Evolutionary conservation across 1,284 basidiomycete species (phyloP), one percentile per base, ranked within the genome.

Genomic region (Meira miltonrushii): DNA sequence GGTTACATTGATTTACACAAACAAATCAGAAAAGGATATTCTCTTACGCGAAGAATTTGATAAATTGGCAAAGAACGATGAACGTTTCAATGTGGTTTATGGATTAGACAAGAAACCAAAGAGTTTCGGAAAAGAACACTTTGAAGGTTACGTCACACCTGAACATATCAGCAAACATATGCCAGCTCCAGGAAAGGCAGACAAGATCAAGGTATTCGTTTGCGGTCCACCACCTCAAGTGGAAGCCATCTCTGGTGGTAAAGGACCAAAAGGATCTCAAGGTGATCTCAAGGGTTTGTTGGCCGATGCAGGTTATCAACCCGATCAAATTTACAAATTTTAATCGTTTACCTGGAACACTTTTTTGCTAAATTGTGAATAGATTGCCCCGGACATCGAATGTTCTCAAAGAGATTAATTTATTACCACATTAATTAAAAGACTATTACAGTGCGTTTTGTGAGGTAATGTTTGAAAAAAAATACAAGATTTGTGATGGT

Each of bases 1-100:
- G 78, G 94, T 90, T 80, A 95, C 88, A 53, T 83, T 97, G 58
- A 81, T 98, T 72, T 97, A 89, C 81, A 87, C 89, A 47, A 97
- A 97, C 81, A 84, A 90, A 55, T 84, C 88, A n/a, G 89, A 92
- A 77, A 82, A 85, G 64, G 94, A 97, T 79, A 94, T 98, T 69
- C 85, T 95, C 51, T 83, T 95, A 61, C 85, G 86, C 46, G 85
- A 90, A 69, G 85, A 92, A 72, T 85, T 93, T 72, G 90, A 93
- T 68, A 43, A 63, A 50, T 62, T 77, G 46, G 68, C 70, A 53
- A 67, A 67, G 60, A 69, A 59, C 25, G 75, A 75, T 17, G 65
- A 76, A 15, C 80, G 79, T 65, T 84, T 97, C 78, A 85, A 90
- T 62, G 82, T 94, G 65, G 84, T 94, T 53, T 96, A 94, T 81